These are phyloP conservation scores for Aspergillus jensenii DNA, from an alignment of 2,329 filamentous ascomycete species.

Conservation along the genomic window DNA sequence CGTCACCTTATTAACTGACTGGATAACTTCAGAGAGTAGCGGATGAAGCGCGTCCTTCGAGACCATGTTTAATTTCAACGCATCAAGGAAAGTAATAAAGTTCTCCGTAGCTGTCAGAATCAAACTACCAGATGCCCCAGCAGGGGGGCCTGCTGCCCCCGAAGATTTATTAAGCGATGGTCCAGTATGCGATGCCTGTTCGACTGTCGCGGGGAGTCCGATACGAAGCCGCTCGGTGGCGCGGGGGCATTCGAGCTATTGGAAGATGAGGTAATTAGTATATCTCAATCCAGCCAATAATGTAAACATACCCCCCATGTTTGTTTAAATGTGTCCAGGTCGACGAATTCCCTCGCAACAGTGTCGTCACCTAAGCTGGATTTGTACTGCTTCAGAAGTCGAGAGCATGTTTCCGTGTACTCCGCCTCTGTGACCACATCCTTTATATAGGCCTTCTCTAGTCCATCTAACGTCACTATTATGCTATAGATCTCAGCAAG, in stretches of 20 bases:
- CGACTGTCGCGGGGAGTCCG: conserved; percentile 82
- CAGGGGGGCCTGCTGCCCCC: conserved; percentile 25
- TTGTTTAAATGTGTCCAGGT: conserved; percentile 85
- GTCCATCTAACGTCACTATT: conserved; percentile 88
- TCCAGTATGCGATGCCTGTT: conserved; percentile 56
- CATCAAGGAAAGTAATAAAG: conserved; percentile 97
- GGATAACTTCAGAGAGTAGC: conserved; percentile 90
- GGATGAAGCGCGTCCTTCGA: conserved; percentile 98
- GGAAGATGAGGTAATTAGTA: not conserved
- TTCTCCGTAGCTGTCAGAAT: conserved; percentile 93
- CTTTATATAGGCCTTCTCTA: conserved; percentile 95
- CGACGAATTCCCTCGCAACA: conserved; percentile 83
- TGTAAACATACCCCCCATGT: conserved; percentile 76
- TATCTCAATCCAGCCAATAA: not conserved
- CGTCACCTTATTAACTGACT: conserved; percentile 95
- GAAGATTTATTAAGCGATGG: conserved; percentile 41
- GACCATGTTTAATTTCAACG: conserved; percentile 84
- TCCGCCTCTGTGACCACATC: conserved; percentile 89
- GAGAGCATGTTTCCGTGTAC: conserved; percentile 94
- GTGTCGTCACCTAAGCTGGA: conserved; percentile 87
- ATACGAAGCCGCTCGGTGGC: conserved; percentile 90
- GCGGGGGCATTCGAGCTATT: conserved; percentile 85
- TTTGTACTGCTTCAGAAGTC: conserved; percentile 94
- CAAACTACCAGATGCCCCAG: conserved; percentile 58
- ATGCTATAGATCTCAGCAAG: conserved; percentile 98